Evolutionary conservation across 768 basidiomycete species (phyloP), one percentile per base, ranked within the genome.

Genomic region (Trametes cubensis): DNA sequence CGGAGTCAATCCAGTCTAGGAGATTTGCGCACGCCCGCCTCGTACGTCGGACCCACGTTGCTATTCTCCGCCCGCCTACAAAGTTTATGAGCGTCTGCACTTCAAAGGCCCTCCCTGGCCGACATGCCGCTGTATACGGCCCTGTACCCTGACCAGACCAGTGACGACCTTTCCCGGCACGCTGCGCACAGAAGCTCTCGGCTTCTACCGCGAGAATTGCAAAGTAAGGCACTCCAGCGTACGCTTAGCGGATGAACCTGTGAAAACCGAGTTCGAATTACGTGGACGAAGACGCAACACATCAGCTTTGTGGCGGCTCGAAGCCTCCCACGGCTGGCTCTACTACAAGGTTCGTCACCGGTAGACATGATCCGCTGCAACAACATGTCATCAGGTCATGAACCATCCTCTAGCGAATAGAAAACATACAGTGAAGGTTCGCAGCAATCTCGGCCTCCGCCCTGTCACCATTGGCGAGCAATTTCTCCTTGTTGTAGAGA

Each of bases 401-500:
- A 38, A 44, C 50, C 20, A 38, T 34, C 34, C 54, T 42, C n/a
- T 25, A 46, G 50, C 18, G 38, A 53, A 49, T 30, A 40, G 63
- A 34, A 26, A 53, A 56, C 54, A 55, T 72, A 92, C 91, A 79
- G 71, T 92, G 81, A 65, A 94, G 77, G 76, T 98, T 98, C 48
- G 97, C 95, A 58, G 95, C 95, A 70, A 99, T 94, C 78, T 98
- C 97, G 26, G 95, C 93, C 76, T 99, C 97, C 59, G 94, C 93
- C 68, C 92, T 80, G 79, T 98, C 97, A 57, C 97, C 96, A 70
- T 96, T 98, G 25, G 94, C 88, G 34, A 99, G 83, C 57, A 99
- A 84, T 76, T 98, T 98, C 83, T 98, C 97, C 76, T 99, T 99
- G 83, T 98, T 98, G 79, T 99, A 99, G 41, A 98, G 81, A 57